Evolutionary conservation across 148 eudicot species (phyloP), one percentile per base, ranked within the genome.

Genomic region (Linanthus parryae): DNA sequence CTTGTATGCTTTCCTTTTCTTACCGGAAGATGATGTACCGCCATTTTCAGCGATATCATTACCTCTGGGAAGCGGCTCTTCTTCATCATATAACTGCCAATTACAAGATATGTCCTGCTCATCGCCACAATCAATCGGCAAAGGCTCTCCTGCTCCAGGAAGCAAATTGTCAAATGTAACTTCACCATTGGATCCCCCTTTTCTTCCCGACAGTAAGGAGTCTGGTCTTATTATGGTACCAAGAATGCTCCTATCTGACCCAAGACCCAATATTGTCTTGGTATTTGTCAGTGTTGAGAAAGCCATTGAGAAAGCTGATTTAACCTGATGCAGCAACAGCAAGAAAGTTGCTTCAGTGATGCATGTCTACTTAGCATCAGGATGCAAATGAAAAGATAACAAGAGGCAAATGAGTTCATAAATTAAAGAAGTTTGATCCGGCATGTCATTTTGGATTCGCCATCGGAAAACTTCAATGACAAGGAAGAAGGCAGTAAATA

Each of bases 211-310:
- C 22, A 92, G 52, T 35, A 84, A 75, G 3, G 87, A 65, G 58
- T 92, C 96, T 11, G 99, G 99, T 59, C 99, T 75, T 46, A 92
- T 92, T 52, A 92, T 87, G 47, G 94, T 76, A 38, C 99, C 96
- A 17, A 92, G 88, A 51, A 92, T 92, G 48, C 99, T 87, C 65
- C 66, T 69, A 58, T 70, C 56, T 50, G 94, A 75, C 6, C 99
- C 91, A 9, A 92, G 79, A 34, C 72, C 58, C 65, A 76, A 65
- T 47, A 92, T 79, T 59, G 74, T 63, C 70, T 82, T 84, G n/a
- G 82, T 53, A 62, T 88, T 81, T 24, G 96, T 92, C 52, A 92
- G 59, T 5, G 88, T 75, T 0, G 96, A 66, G 62, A 68, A 76
- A 24, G 94, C 99, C 88, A 82, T 81, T 62, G 80, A 66, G 62